These are phyloP conservation scores for Cystobasidium onofrii DNA, from an alignment of 768 basidiomycete genomes.

Conservation along the genomic window DNA sequence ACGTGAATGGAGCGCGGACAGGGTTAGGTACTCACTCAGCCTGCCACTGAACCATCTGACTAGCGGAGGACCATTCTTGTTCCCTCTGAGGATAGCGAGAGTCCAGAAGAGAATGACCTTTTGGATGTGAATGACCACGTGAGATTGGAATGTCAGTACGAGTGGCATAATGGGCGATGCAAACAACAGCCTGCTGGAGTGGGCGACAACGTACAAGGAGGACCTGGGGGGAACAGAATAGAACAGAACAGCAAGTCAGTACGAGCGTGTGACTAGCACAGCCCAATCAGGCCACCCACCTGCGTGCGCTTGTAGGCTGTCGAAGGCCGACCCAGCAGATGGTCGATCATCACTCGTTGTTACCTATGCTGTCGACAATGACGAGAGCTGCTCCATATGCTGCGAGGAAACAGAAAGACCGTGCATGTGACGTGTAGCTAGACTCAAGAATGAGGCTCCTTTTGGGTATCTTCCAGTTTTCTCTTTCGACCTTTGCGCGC, in stretches of 20 bases:
- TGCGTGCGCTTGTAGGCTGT: conserved; percentile 26
- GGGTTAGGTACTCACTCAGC: conserved; percentile 5
- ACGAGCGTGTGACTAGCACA: not conserved
- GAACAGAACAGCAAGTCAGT: not conserved
- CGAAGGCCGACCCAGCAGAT: conserved; percentile 28
- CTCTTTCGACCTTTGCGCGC: not conserved
- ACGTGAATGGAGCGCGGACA: too few relatives aligned
- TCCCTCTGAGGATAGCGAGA: conserved; percentile 67
- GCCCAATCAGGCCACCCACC: conserved; percentile 18
- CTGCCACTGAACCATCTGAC: conserved; percentile 22
- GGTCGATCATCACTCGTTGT: conserved; percentile 31
- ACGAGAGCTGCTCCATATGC: too few relatives aligned
- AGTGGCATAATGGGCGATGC: not conserved
- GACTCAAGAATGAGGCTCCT: too few relatives aligned
- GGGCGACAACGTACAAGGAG: conserved; percentile 2
- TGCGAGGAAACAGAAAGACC: too few relatives aligned
- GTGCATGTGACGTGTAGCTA: too few relatives aligned
- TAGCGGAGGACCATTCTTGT: conserved; percentile 55
- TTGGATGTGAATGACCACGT: not conserved
- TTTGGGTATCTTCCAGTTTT: too few relatives aligned
- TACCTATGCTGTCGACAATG: too few relatives aligned
- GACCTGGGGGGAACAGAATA: not conserved
- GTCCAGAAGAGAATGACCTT: conserved; percentile 62
- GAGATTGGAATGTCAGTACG: not conserved
- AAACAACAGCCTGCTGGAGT: not conserved